Conservation (phyloP, 2,329 filamentous ascomycete genomes). For the Mycogone perniciosa region DNA sequence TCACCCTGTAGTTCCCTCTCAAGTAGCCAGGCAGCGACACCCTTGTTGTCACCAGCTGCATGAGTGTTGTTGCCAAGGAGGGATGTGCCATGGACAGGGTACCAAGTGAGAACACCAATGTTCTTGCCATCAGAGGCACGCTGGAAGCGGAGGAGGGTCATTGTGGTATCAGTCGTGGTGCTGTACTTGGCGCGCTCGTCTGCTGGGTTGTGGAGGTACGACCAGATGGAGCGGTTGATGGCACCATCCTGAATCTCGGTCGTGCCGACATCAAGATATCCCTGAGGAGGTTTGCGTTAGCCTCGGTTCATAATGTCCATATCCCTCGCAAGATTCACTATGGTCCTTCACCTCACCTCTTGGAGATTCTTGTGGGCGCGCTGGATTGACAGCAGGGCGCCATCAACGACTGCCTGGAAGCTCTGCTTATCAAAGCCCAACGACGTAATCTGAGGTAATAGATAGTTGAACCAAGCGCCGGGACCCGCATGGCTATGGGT, state of each 20-base stretch:
- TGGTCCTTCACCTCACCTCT: constrained; percentile 29
- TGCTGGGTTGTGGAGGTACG: constrained; percentile 80
- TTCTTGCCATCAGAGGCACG: constrained; percentile 68
- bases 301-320: no score
- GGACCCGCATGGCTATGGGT: constrained; percentile 92
- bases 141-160: constrained; percentile 76
- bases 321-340: no score
- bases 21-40: constrained; percentile 79
- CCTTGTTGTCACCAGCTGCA: constrained; percentile 93
- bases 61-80: constrained; percentile 88
- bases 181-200: constrained; percentile 66
- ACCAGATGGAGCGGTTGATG: constrained; percentile 81
- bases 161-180: constrained; percentile 44
- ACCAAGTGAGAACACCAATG: constrained; percentile 82
- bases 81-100: constrained; percentile 85
- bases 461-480: constrained; percentile 89
- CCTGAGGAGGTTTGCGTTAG: constrained; percentile 29
- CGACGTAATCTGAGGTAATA: constrained; percentile 85
- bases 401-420: constrained; percentile 83
- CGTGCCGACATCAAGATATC: constrained; percentile 63
- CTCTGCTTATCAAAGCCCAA: constrained; percentile 81
- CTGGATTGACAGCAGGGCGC: constrained; percentile 73
- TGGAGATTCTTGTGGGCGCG: constrained; percentile 58
- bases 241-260: constrained; percentile 69
- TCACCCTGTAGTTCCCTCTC: constrained; percentile 61